Base-by-base conservation (phyloP, 2,329 filamentous ascomycete genomes). In the Sordariomycetes sp. region DNA sequence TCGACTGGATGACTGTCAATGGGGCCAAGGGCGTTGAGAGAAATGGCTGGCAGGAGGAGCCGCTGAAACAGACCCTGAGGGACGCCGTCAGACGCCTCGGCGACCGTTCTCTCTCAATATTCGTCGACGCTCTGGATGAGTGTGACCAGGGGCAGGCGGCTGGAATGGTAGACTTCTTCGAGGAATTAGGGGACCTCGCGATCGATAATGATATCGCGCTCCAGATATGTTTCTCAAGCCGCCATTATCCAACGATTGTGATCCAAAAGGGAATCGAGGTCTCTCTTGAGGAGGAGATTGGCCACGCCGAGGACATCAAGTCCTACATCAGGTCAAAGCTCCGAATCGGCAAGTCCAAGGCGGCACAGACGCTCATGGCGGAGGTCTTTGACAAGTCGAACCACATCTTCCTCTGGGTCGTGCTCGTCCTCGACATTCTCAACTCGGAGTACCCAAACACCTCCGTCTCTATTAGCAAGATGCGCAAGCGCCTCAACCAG, bases 41-140 rank as follows among this genome's bases (percentile, higher is more conserved):
- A 17, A 24, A 53, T n/a, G 52, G 34, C 1, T n/a, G 34, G 25
- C 34, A 32, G 2, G 25, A 35, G 25, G 52, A 48, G 15, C 8
- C 42, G 12, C 15, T 48, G 15, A 48, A 48, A n/a, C 42, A 48
- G 42, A 48, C 42, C n/a, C 62, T 72, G 13, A 62, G 64, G 35
- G 35, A 59, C 1, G 66, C 61, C 0, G 66, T 67, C 24, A 55
- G 61, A 10, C n/a, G 35, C 1, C 63, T 67, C 10, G 58, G 67
- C 17, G 59, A 64, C 1, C 57, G 57, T 0, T 64, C 61, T 0
- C 55, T 66, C 55, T 59, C 57, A 17, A 55, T 65, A 0, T 67
- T 70, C 17, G 61, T 70, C 1, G 68, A 70, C 15, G 68, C 68
- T 0, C 60, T 70, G 1, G 67, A 70, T 25, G 68, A 70, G 54